These are phyloP conservation scores for Echium plantagineum DNA, from an alignment of 257 asterid species.

Conservation along the genomic window DNA sequence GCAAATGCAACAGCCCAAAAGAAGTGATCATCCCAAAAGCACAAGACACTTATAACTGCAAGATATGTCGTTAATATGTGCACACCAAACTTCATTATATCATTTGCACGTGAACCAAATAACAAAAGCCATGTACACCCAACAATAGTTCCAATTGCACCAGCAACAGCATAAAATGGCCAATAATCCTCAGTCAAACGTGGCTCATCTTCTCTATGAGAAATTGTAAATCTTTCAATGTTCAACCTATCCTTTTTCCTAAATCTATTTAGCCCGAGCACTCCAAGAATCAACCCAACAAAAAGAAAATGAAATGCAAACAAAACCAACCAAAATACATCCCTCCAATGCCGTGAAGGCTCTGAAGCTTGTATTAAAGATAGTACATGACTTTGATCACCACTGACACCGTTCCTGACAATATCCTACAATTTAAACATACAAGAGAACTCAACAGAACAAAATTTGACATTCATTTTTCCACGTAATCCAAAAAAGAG, in stretches of 20 bases:
- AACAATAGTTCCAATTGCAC: conserved; percentile 58
- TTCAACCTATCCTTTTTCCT: conserved; percentile 75
- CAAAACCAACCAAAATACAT: conserved; percentile 78
- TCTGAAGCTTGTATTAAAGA: conserved; percentile 35
- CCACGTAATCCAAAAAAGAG: background rate
- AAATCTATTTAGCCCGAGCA: conserved; percentile 81
- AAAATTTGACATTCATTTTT: background rate
- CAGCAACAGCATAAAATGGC: conserved; percentile 79
- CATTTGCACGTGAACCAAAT: conserved; percentile 66
- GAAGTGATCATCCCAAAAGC: conserved; percentile 75
- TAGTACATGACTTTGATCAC: conserved; percentile 21
- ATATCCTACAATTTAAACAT: conserved; percentile 41
- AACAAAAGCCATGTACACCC: conserved; percentile 89
- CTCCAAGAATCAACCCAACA: conserved; percentile 66
- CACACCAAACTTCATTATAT: conserved; percentile 80
- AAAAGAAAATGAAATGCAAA: conserved; percentile 61
- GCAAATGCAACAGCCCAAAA: conserved; percentile 95
- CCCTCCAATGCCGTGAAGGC: conserved; percentile 71
- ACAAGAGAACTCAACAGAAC: background rate
- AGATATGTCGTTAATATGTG: conserved; percentile 90
- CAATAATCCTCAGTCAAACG: conserved; percentile 94
- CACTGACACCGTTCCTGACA: conserved; percentile 23
- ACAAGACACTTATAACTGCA: conserved; percentile 83
- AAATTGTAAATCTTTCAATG: conserved; percentile 67
- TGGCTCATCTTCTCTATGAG: conserved; percentile 63